phyloP scores from a whole-genome alignment of 306 rosid genomes.

The Castanospermum australe region DNA sequence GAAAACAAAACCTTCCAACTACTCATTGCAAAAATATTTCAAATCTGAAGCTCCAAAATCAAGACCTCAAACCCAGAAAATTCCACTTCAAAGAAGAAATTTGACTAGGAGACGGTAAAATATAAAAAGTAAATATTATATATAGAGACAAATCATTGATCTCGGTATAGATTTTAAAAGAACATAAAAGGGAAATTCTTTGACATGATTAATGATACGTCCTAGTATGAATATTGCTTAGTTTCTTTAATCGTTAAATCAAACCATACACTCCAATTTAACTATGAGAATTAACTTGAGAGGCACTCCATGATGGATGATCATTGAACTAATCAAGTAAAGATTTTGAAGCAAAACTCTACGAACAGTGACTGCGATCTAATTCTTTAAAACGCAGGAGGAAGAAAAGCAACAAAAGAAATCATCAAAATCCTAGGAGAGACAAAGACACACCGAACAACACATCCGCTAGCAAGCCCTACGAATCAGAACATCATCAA shows the following conservation, averaged over 20 bases:
- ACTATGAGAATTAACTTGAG: not conserved
- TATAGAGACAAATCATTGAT: not conserved
- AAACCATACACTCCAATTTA: not conserved
- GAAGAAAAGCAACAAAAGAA: not conserved
- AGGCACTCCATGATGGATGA: not conserved
- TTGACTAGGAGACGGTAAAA: not conserved
- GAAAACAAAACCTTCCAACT: not conserved
- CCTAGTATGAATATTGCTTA: not conserved
- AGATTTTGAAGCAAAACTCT: conserved; percentile 11
- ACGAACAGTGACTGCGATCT: not conserved
- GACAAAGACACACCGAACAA: not conserved
- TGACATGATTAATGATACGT: not conserved
- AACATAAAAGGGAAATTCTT: not conserved
- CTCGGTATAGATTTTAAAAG: not conserved
- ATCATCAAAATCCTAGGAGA: not conserved
- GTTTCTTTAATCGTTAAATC: not conserved
- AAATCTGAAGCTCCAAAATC: not conserved
- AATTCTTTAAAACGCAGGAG: not conserved
- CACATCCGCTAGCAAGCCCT: conserved; percentile 15
- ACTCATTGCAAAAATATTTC: not conserved
- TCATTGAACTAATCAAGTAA: not conserved
- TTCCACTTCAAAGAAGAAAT: not conserved
- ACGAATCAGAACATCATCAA: not conserved
- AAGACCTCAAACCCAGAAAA: not conserved
- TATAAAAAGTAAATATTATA: not conserved